Percentiles rank a stretch among this genome's conserved stretches.
These are phyloP conservation scores for Globisporangium lucens DNA, from an alignment of 352 stramenopile genomes.

Conservation along the genomic window DNA sequence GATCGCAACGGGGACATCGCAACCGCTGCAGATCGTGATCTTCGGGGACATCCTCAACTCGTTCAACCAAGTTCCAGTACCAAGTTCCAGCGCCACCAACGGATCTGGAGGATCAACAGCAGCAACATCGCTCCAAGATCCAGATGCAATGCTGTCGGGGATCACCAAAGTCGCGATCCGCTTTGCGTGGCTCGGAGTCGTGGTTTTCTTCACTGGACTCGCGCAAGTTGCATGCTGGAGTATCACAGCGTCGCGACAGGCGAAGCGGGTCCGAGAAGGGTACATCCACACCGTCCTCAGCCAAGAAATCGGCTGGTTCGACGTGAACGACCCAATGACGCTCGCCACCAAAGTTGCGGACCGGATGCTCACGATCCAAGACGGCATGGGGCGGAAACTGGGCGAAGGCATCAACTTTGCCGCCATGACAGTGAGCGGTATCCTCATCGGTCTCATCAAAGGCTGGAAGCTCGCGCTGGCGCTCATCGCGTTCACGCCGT, in stretches of 20 bases:
- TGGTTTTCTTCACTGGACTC: slow-evolving; percentile 4
- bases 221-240: slow-evolving; percentile 1
- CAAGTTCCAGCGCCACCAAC: neutral
- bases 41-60: slow-evolving; percentile 4
- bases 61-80: neutral
- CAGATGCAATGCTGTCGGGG: neutral
- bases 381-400: slow-evolving; percentile 43
- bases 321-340: slow-evolving; percentile 57
- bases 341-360: slow-evolving; percentile 36
- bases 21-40: slow-evolving; percentile 8
- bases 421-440: neutral
- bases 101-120: neutral
- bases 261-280: slow-evolving; percentile 49
- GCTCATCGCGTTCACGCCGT: slow-evolving; percentile 1
- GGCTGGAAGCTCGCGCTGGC: slow-evolving; percentile 2
- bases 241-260: slow-evolving; percentile 2
- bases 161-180: slow-evolving; percentile 5
- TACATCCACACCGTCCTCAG: slow-evolving; percentile 57
- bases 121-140: neutral
- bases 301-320: slow-evolving; percentile 70
- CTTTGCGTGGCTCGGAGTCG: slow-evolving; percentile 2
- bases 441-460: slow-evolving; percentile 3
- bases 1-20: slow-evolving; percentile 2
- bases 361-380: slow-evolving; percentile 35
- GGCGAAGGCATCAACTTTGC: slow-evolving; percentile 46